Base-by-base conservation (phyloP, 1,284 basidiomycete species). In the Sphaerobolus stellatus region DNA sequence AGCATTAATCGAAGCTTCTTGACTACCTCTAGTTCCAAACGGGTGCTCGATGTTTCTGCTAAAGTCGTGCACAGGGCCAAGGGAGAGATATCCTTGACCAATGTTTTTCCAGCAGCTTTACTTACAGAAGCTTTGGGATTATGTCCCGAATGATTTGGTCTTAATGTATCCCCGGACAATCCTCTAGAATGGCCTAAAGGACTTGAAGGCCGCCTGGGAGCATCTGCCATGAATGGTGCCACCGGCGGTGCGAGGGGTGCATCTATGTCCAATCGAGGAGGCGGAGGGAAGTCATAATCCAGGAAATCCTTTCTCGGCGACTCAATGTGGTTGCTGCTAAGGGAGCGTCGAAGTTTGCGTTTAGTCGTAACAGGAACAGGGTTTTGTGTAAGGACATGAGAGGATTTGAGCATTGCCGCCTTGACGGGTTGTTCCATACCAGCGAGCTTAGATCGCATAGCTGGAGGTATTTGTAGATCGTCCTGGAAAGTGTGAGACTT, bases 401-500 rank as follows among this genome's bases (percentile, higher is more conserved):
- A 90, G 0, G 90, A 92, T 64, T 89, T 91, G 53, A 94, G 74
- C 88, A 94, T 93, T n/a, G 89, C 88, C 3, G 88, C 88, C 64
- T 94, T 94, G 36, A 94, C 91, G 2, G 84, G 82, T 0, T 84
- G 72, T 58, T 91, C 90, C 80, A 94, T 89, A 22, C 81, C 81
- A 36, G 78, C 74, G 5, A 94, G 80, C 69, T 92, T 92, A 1
- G 84, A 83, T 11, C 91, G 80, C 16, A 93, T 73, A 9, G 81
- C 83, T 1, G 80, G 71, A 4, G 92, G 91, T 33, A 94, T 92
- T 71, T 94, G 90, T 44, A 92, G 81, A 52, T 92, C 88, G 66
- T 92, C 88, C 90, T 92, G 62, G 31, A 31, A 25, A 49, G 56
- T 16, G 3, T 18, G 29, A 28, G 18, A 13, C 14, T 33, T 30